Evolutionary conservation across 2,329 filamentous ascomycete species (phyloP).

Genomic region (Trichoderma guizhouense): DNA sequence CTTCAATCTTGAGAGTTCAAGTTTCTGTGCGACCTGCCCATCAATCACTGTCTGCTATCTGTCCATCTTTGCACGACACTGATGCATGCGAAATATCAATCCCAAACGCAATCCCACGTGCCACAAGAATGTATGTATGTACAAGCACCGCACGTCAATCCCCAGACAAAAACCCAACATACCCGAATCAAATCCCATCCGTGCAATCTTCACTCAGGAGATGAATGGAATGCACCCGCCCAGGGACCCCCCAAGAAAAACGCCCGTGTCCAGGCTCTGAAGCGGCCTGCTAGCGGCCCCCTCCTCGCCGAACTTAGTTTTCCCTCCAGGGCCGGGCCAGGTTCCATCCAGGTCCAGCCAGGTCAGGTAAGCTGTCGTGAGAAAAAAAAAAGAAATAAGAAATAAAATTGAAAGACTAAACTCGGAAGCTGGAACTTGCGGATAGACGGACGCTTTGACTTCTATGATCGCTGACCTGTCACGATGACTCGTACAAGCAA

Average conservation of each 20-base stretch:
- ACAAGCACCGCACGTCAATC: neutral
- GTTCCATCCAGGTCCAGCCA: neutral
- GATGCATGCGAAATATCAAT: neutral
- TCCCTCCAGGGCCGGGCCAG: neutral
- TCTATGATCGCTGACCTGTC: neutral
- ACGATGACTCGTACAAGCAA: neutral
- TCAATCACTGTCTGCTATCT: neutral
- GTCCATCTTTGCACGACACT: neutral
- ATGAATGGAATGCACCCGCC: neutral
- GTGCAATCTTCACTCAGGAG: neutral
- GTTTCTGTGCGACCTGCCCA: neutral
- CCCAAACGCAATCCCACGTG: neutral
- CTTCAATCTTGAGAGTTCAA: too few species aligned
- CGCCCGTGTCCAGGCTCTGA: neutral
- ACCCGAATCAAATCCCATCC: neutral
- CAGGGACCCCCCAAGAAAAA: neutral
- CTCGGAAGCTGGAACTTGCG: neutral
- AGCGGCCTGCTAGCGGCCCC: constrained; percentile 1
- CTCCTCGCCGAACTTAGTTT: neutral
- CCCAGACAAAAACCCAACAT: neutral
- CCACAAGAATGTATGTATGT: neutral
- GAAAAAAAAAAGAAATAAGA: neutral
- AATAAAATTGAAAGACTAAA: neutral
- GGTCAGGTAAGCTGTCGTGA: neutral
- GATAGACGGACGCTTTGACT: neutral